Percentiles rank a stretch among this genome's conserved stretches.
Evolutionary conservation across 2,329 filamentous ascomycete genomes (phyloP).

Genomic region (Penicillium sp.): DNA sequence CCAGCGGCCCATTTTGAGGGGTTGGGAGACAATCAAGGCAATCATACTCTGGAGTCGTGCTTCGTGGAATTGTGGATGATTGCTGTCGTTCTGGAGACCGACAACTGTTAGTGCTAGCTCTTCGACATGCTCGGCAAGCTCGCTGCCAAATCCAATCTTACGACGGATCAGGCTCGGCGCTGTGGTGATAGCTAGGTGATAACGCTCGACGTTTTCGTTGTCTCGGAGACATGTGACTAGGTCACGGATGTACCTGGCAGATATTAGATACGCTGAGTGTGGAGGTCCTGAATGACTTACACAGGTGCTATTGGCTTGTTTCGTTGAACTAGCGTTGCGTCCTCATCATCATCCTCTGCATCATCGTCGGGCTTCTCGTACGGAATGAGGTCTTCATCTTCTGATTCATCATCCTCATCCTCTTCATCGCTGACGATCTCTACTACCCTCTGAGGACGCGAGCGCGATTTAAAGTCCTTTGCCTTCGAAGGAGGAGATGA

Average conservation of each 20-base stretch:
- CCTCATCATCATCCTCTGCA: conserved; percentile 86
- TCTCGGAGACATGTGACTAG: conserved; percentile 77
- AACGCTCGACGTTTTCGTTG: conserved; percentile 78
- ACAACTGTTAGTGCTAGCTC: conserved; percentile 76
- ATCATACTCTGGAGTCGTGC: conserved; percentile 78
- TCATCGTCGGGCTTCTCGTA: conserved; percentile 89
- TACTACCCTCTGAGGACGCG: conserved; percentile 40
- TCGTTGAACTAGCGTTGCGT: conserved; percentile 79
- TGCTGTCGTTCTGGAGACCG: conserved; percentile 81
- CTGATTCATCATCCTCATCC: conserved; percentile 48
- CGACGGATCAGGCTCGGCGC: conserved; percentile 80
- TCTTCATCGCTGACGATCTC: conserved; percentile 61
- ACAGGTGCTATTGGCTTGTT: conserved; percentile 83
- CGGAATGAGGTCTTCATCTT: conserved; percentile 67
- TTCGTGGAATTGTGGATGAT: conserved; percentile 74
- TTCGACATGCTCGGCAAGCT: conserved; percentile 79
- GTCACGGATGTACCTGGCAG: conserved; percentile 71
- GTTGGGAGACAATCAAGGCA: conserved; percentile 73
- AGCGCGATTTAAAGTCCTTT: conserved; percentile 5
- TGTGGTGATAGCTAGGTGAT: conserved; percentile 73
- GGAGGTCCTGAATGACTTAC: conserved; percentile 33
- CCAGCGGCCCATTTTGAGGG: conserved; percentile 77
- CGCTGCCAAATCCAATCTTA: conserved; percentile 83
- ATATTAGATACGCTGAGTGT: conserved; percentile 5
- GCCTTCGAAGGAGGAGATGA: conserved; percentile 14